These are phyloP conservation scores for Elongisporangium senticosum DNA, from an alignment of 352 stramenopile species.

Conservation along the genomic window DNA sequence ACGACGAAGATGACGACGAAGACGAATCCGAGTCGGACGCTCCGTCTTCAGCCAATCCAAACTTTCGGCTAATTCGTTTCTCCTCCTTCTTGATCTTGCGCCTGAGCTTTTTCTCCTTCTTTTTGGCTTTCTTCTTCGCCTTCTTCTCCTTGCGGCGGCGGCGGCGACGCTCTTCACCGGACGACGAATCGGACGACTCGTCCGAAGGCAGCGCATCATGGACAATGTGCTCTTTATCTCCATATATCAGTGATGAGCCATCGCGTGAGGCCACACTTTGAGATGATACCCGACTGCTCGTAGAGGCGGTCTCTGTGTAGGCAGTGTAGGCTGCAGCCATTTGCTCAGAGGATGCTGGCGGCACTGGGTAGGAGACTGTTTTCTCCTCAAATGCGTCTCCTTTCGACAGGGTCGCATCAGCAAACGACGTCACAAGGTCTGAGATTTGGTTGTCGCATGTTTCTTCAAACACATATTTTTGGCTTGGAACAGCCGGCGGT, in stretches of 20 bases:
- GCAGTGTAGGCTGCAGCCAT: background rate
- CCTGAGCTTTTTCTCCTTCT: constrained; percentile 18
- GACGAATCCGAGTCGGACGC: background rate
- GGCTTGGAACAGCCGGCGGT: background rate
- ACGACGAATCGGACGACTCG: constrained; percentile 1
- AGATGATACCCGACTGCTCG: constrained; percentile 5
- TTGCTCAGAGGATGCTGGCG: background rate
- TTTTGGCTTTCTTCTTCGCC: constrained; percentile 15
- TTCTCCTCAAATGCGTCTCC: background rate
- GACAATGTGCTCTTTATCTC: constrained; percentile 1
- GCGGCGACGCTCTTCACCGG: constrained; percentile 4
- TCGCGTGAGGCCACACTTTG: constrained; percentile 4
- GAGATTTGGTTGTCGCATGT: background rate
- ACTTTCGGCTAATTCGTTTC: background rate
- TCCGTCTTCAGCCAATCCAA: background rate
- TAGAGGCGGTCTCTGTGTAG: background rate
- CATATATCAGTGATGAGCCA: constrained; percentile 10
- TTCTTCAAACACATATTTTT: background rate
- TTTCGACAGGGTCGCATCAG: background rate
- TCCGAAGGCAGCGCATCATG: constrained; percentile 5
- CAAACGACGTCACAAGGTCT: background rate
- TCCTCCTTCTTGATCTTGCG: constrained; percentile 19
- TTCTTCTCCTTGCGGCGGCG: constrained; percentile 9
- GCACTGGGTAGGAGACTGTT: background rate
- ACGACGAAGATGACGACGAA: background rate